phyloP scores from a whole-genome alignment of 139 green algal species.

The Coelastrella sp. region DNA sequence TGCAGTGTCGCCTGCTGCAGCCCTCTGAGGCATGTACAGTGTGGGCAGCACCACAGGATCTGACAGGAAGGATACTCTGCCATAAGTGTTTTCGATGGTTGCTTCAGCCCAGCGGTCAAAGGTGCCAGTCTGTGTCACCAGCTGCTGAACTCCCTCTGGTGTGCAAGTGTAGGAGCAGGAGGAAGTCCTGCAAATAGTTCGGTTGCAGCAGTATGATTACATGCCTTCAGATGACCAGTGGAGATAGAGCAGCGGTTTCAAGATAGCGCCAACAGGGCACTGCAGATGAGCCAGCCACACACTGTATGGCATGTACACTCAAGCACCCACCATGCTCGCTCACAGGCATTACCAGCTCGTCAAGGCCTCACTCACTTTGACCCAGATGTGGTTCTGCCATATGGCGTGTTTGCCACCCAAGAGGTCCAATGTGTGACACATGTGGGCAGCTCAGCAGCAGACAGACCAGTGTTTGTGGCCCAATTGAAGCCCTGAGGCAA shows the following conservation, averaged over 20 bases:
- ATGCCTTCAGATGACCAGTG: too few species aligned
- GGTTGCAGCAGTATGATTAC: too few species aligned
- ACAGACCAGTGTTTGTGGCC: background rate
- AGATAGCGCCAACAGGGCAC: too few species aligned
- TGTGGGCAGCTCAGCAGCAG: conserved; percentile 15
- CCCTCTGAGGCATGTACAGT: conserved; percentile 40
- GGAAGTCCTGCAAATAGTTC: background rate
- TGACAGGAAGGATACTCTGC: conserved; percentile 57
- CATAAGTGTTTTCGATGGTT: conserved; percentile 66
- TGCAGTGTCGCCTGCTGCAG: conserved; percentile 25
- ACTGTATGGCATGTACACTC: too few species aligned
- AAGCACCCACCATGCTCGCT: too few species aligned
- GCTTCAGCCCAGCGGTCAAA: conserved; percentile 28
- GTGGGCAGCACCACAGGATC: conserved; percentile 56
- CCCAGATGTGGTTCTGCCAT: background rate
- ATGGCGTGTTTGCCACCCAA: conserved; percentile 56
- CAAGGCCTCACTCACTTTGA: background rate
- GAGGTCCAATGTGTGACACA: conserved; percentile 66
- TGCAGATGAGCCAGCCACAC: too few species aligned
- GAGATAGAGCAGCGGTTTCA: too few species aligned
- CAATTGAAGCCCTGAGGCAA: conserved; percentile 67
- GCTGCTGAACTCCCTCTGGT: conserved; percentile 32
- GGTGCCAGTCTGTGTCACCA: conserved; percentile 50
- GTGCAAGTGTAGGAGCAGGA: conserved; percentile 72
- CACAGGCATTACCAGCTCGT: background rate